Percentiles rank a stretch among this genome's conserved stretches.
Conservation (phyloP, 2,329 filamentous ascomycete genomes). For the Colletotrichum australisinense region DNA sequence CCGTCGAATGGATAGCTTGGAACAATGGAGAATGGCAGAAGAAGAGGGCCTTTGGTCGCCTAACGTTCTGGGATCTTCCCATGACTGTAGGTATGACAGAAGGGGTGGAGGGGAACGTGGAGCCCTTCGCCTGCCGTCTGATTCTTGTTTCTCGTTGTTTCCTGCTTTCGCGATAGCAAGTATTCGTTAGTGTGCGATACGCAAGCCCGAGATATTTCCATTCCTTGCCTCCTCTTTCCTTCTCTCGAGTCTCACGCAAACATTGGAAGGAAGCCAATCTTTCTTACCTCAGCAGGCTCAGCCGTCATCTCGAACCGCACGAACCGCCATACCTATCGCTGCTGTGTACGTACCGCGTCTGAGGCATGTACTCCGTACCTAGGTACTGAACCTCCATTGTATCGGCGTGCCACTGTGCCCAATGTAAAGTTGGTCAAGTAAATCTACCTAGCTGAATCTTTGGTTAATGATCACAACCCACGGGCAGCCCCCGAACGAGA, state of each 20-base stretch:
- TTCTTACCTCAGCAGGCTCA: conserved; percentile 2
- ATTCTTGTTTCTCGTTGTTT: background rate
- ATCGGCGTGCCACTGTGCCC: background rate
- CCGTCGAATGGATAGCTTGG: background rate
- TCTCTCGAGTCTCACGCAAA: background rate
- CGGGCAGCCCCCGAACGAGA: conserved; percentile 6
- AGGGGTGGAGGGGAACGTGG: background rate
- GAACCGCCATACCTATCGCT: conserved; percentile 1
- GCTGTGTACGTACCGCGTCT: background rate
- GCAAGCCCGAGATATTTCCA: background rate
- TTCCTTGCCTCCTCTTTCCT: background rate
- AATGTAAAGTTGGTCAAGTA: background rate
- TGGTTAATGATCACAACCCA: background rate
- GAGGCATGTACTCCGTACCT: background rate
- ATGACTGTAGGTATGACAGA: background rate
- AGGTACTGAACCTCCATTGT: background rate
- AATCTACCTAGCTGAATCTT: background rate
- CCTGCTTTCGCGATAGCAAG: background rate
- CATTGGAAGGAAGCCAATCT: background rate
- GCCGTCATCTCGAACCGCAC: background rate
- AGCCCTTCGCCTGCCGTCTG: conserved; percentile 1
- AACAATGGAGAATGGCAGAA: conserved; percentile 1
- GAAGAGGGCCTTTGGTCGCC: background rate
- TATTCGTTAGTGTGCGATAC: background rate
- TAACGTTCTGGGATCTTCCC: background rate